Base-by-base conservation (phyloP, 169 alveolate species). In the Plasmodium vinckei region DNA sequence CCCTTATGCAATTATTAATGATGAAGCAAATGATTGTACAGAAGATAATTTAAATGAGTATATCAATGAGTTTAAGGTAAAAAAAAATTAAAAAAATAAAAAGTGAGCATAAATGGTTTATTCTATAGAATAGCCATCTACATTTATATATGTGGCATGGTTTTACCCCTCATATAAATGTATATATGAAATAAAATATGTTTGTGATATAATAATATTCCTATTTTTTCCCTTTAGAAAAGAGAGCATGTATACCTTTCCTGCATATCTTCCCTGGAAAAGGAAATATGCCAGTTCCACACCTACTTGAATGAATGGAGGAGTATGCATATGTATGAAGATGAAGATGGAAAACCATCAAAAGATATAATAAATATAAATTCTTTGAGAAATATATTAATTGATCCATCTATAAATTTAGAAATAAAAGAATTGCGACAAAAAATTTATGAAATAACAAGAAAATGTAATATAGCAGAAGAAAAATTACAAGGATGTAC, bases 401-500 rank as follows among this genome's bases (percentile, higher is more conserved):
- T 89, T 23, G 95, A 92, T 69, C 94, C 95, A 9, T 87, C 91
- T 12, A 72, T 90, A 6, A 87, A 84, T 42, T 25, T 92, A 47
- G 95, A 92, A 46, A 89, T 92, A 27, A 92, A 92, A 57, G 87
- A 87, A 46, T 71, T 92, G 39, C 44, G 94, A 25, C 59, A 44
- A 23, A 57, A 82, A 63, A 82, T 92, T 2, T 69, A 70, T 9
- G 95, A 92, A 84, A 77, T 84, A 56, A 93, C 89, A 12, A 87
- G 79, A 60, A 75, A 67, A 25, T 63, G 92, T 42, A 70, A 72
- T 47, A 46, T 71, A 23, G 88, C 95, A 10, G 90, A 89, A 69
- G 95, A 92, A 21, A 77, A 72, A 39, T 72, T 89, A 60, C 84
- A 86, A 33, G 95, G 94, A 33, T 89, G 75, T 72, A 91, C 75